Conservation (phyloP, 352 stramenopile species). For the Pythium pyrilobum region DNA sequence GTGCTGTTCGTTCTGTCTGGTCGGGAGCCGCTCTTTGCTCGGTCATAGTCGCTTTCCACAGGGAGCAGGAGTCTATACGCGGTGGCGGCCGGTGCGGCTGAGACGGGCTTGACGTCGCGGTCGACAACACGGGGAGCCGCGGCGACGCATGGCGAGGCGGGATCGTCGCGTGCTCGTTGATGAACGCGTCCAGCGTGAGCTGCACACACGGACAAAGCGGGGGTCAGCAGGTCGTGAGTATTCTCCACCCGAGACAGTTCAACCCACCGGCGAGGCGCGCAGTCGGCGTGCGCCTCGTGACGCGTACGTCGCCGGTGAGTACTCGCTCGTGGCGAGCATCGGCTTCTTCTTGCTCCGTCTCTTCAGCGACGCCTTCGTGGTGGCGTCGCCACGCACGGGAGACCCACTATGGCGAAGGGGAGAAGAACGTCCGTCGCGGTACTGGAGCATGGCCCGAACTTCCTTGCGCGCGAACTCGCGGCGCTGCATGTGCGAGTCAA, state of each 20-base stretch:
- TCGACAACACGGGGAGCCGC: background rate
- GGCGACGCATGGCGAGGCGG: background rate
- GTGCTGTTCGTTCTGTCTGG: background rate
- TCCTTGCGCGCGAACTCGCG: slow-evolving; percentile 49
- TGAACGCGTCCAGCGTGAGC: slow-evolving; percentile 49
- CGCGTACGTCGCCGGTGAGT: slow-evolving; percentile 25
- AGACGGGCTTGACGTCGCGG: background rate
- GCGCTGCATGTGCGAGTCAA: slow-evolving; percentile 41
- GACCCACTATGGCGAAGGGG: background rate
- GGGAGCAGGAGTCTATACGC: background rate
- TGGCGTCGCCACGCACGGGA: background rate
- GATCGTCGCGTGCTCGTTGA: slow-evolving; percentile 20
- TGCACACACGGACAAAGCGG: background rate
- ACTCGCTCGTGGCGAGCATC: slow-evolving; percentile 35
- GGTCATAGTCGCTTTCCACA: slow-evolving; percentile 7
- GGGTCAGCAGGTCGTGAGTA: too few species aligned
- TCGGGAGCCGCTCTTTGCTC: background rate
- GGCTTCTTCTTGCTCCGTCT: slow-evolving; percentile 31
- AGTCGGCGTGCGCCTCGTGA: slow-evolving; percentile 20
- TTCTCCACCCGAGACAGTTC: too few species aligned
- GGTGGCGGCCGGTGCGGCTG: background rate
- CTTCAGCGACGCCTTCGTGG: slow-evolving; percentile 8
- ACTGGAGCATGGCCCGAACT: slow-evolving; percentile 31
- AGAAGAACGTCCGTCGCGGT: slow-evolving; percentile 21
- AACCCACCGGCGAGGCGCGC: slow-evolving; percentile 29